phyloP scores from a whole-genome alignment of 352 stramenopile genomes.

The Phytophthora cactorum region DNA sequence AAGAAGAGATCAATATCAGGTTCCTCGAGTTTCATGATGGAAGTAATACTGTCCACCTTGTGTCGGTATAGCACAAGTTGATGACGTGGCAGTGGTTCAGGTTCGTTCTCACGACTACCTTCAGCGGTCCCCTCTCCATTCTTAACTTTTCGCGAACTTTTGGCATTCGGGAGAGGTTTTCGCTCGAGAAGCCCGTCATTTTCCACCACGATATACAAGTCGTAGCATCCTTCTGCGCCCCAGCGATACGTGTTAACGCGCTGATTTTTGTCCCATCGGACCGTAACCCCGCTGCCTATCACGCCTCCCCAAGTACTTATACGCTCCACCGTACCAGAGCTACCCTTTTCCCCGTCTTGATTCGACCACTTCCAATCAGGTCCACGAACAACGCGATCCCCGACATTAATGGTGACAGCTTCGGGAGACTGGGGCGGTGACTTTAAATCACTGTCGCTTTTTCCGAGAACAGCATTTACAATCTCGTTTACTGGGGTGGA shows the following conservation, averaged over 20 bases:
- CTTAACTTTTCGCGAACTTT: slow-evolving; percentile 17
- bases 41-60: slow-evolving; percentile 50
- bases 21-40: slow-evolving; percentile 60
- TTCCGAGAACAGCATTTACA: slow-evolving; percentile 29
- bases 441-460: slow-evolving; percentile 21
- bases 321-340: slow-evolving; percentile 70
- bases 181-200: slow-evolving; percentile 55
- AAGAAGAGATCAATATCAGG: slow-evolving; percentile 65
- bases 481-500: slow-evolving; percentile 39
- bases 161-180: slow-evolving; percentile 52
- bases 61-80: slow-evolving; percentile 73
- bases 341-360: slow-evolving; percentile 73
- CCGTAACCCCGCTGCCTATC: slow-evolving; percentile 78
- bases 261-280: slow-evolving; percentile 84
- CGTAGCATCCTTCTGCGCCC: slow-evolving; percentile 79
- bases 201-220: slow-evolving; percentile 76
- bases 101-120: slow-evolving; percentile 19
- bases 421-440: slow-evolving; percentile 15
- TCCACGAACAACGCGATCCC: slow-evolving; percentile 71
- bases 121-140: slow-evolving; percentile 1
- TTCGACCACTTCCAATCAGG: slow-evolving; percentile 87
- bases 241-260: slow-evolving; percentile 87
- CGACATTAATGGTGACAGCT: slow-evolving; percentile 48
- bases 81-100: slow-evolving; percentile 42
- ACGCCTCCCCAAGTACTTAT: slow-evolving; percentile 83